These are phyloP conservation scores for Fusarium sp. DNA, from an alignment of 2,329 filamentous ascomycete genomes.

Conservation along the genomic window DNA sequence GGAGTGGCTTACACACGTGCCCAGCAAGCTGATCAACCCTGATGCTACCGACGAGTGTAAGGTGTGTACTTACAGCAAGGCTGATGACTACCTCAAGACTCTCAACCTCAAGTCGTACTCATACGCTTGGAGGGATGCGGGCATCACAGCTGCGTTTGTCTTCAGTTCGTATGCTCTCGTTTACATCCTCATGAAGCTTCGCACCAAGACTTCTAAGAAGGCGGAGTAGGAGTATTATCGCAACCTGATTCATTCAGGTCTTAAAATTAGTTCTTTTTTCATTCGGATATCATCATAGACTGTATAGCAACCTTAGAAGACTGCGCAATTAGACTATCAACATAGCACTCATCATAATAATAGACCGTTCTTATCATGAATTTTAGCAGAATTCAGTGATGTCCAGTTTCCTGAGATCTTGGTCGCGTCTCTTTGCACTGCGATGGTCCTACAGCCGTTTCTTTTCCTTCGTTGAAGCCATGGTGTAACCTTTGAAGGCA, in stretches of 20 bases:
- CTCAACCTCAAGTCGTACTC: constrained; percentile 70
- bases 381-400: not conserved
- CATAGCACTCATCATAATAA: not conserved
- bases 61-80: constrained; percentile 69
- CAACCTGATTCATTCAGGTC: not conserved
- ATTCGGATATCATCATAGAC: not conserved
- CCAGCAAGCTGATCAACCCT: constrained; percentile 68
- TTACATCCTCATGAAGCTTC: constrained; percentile 59
- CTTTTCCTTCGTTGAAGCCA: no score
- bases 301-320: not conserved
- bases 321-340: not conserved
- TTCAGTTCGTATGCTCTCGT: constrained; percentile 63
- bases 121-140: constrained; percentile 75
- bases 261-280: not conserved
- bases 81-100: constrained; percentile 68
- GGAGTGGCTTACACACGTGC: constrained; percentile 57
- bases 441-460: not conserved
- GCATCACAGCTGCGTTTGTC: constrained; percentile 66
- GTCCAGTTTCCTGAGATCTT: not conserved
- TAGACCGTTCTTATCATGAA: not conserved
- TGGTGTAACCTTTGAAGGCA: accelerated
- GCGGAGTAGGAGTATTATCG: constrained; percentile 45
- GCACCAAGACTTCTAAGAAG: constrained; percentile 61
- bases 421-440: not conserved
- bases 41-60: constrained; percentile 64